Evolutionary conservation across 345 rosid genomes (phyloP).

Genomic region (Citrus maxima): DNA sequence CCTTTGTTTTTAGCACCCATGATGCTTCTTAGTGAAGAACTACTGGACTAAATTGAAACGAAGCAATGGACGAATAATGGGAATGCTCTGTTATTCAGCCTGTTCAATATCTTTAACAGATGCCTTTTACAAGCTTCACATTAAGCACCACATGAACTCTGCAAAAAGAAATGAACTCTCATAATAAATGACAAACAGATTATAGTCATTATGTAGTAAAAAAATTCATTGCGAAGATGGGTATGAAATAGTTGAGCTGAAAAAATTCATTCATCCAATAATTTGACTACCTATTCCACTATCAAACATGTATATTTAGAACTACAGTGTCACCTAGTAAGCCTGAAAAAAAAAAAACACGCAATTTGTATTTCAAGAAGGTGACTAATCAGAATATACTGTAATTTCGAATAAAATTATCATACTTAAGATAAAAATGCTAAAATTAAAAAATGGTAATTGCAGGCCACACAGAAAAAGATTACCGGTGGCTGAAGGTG

Average conservation of each 20-base stretch:
- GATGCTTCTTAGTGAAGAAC: neutral
- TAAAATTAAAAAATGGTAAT: neutral
- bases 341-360: neutral
- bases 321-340: neutral
- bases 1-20: slow-evolving; percentile 12
- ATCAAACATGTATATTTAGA: neutral
- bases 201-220: neutral
- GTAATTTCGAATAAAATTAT: no score
- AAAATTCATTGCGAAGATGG: neutral
- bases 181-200: neutral
- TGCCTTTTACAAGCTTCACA: neutral
- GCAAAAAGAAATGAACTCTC: neutral
- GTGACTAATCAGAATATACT: neutral
- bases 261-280: neutral
- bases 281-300: neutral
- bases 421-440: neutral
- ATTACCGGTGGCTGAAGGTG: neutral
- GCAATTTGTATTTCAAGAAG: neutral
- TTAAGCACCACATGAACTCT: neutral
- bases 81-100: neutral
- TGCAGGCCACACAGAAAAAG: neutral
- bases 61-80: neutral
- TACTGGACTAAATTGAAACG: neutral
- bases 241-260: neutral
- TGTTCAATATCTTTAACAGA: neutral